Conservation (phyloP, 2,329 filamentous ascomycete genomes). For the Nemania sp. region DNA sequence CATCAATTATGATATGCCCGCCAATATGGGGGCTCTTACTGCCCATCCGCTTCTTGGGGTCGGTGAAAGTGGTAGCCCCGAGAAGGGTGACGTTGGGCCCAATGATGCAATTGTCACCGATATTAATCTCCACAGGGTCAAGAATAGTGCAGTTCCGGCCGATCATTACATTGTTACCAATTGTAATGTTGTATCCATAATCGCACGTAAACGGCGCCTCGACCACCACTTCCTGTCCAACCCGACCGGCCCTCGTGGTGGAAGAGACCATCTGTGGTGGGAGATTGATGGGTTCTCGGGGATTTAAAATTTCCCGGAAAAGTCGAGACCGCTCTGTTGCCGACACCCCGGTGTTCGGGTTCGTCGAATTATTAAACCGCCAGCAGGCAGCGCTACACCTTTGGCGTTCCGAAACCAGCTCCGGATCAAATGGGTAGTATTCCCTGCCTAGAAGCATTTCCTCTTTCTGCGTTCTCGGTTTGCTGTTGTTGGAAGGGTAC, state of each 20-base stretch:
- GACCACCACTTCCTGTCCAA: constrained; percentile 77
- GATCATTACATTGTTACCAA: constrained; percentile 84
- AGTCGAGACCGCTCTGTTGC: constrained; percentile 69
- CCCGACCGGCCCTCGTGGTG: constrained; percentile 60
- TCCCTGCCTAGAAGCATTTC: constrained; percentile 82
- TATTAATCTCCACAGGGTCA: constrained; percentile 81
- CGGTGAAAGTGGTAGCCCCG: constrained; percentile 72
- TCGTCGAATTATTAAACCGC: constrained; percentile 83
- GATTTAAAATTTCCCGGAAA: constrained; percentile 73
- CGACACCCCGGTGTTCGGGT: constrained; percentile 73
- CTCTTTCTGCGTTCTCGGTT: constrained; percentile 73
- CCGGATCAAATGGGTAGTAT: constrained; percentile 79
- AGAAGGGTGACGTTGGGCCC: constrained; percentile 88
- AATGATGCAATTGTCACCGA: constrained; percentile 77
- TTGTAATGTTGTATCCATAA: constrained; percentile 92
- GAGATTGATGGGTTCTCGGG: constrained; percentile 59
- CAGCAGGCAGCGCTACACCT: constrained; percentile 80
- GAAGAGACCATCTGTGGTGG: constrained; percentile 56
- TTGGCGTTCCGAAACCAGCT: constrained; percentile 82
- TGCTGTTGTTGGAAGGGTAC: constrained; percentile 45
- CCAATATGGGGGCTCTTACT: constrained; percentile 73
- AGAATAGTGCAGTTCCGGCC: constrained; percentile 83
- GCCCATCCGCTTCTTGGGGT: constrained; percentile 74
- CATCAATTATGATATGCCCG: constrained; percentile 75
- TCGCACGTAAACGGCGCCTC: constrained; percentile 91